phyloP scores from a whole-genome alignment of 2,329 filamentous ascomycete species.

The Samsoniella hepiali region DNA sequence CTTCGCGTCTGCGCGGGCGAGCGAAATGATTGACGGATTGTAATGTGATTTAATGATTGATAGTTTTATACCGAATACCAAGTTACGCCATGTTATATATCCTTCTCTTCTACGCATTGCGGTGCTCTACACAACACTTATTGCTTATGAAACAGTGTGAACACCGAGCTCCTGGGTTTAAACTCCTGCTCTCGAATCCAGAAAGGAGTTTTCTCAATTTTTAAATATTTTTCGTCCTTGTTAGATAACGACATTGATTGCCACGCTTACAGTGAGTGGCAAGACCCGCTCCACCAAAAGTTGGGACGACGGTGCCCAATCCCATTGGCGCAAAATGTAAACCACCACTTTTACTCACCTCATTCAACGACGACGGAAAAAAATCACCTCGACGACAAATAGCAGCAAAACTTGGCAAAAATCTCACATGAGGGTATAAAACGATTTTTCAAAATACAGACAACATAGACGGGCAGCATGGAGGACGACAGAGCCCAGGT shows the following conservation, averaged over 20 bases:
- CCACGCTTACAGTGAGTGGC: not conserved
- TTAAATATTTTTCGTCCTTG: not conserved
- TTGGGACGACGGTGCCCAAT: constrained; percentile 10
- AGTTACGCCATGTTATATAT: not conserved
- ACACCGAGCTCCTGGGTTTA: too few relatives aligned
- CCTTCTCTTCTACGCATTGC: not conserved
- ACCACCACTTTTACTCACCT: constrained; percentile 13
- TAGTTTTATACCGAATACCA: not conserved
- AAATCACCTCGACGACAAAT: not conserved
- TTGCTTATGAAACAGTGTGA: not conserved
- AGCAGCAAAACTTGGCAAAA: not conserved
- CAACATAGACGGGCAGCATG: constrained; percentile 45
- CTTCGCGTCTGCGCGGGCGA: not conserved
- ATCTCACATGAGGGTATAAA: not conserved
- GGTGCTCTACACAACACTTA: too few relatives aligned
- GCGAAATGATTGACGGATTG: not conserved
- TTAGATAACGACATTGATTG: not conserved
- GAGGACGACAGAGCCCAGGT: constrained; percentile 70
- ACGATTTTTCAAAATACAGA: not conserved
- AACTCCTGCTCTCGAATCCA: too few relatives aligned
- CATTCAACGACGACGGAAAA: constrained; percentile 6
- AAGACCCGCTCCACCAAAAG: constrained; percentile 13
- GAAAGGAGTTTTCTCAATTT: not conserved
- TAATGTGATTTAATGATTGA: not conserved
- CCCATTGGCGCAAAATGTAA: constrained; percentile 19